Percentiles rank a stretch among this genome's conserved stretches.
These are phyloP conservation scores for Kwoniella sp. DNA, from an alignment of 768 basidiomycete species.

Conservation along the genomic window DNA sequence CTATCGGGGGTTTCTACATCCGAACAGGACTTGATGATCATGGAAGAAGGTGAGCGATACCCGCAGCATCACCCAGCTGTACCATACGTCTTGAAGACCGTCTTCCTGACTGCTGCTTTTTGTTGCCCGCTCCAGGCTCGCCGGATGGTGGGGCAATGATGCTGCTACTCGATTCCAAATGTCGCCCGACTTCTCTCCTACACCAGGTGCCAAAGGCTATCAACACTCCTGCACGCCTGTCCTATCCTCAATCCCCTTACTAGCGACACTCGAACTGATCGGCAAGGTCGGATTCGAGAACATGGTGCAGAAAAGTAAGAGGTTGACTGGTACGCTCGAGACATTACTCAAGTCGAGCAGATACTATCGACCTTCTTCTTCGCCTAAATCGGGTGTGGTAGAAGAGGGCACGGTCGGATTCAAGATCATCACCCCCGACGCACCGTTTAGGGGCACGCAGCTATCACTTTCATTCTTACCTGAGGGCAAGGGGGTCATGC, in stretches of 20 bases:
- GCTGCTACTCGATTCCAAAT: slow-evolving; percentile 83
- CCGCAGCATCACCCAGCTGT: neutral
- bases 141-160: slow-evolving; percentile 99
- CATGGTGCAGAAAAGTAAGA: slow-evolving; percentile 69
- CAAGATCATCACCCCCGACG: slow-evolving; percentile 86
- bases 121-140: slow-evolving; percentile 62
- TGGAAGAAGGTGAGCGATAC: slow-evolving; percentile 46
- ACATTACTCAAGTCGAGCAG: slow-evolving; percentile 64
- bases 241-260: slow-evolving; percentile 73
- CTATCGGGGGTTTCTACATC: slow-evolving; percentile 82
- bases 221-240: slow-evolving; percentile 94
- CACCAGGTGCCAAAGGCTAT: slow-evolving; percentile 88
- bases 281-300: slow-evolving; percentile 74
- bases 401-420: slow-evolving; percentile 61
- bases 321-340: slow-evolving; percentile 74
- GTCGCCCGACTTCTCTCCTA: slow-evolving; percentile 78
- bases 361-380: slow-evolving; percentile 62
- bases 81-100: neutral
- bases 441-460: slow-evolving; percentile 76
- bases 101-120: neutral
- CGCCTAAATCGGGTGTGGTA: neutral
- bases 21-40: slow-evolving; percentile 46
- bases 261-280: slow-evolving; percentile 81
- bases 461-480: slow-evolving; percentile 70
- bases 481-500: slow-evolving; percentile 67